Evolutionary conservation across 2,329 filamentous ascomycete species (phyloP).

Genomic region (Colletotrichum tropicicola): DNA sequence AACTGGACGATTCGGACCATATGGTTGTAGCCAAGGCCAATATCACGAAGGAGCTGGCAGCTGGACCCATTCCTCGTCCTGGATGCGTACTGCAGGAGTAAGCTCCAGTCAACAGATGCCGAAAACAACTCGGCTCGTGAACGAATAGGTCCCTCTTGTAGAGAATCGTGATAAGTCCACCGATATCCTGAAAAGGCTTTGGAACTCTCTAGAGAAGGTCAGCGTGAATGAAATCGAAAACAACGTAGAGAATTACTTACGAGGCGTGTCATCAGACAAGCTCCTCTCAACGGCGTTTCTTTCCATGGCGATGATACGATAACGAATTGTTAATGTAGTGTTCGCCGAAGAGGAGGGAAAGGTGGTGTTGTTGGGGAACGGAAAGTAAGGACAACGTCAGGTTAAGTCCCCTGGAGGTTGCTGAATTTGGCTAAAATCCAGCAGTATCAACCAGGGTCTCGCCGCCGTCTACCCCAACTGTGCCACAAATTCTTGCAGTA

Average conservation of each 20-base stretch:
- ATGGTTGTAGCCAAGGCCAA: not conserved
- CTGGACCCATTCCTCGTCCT: not conserved
- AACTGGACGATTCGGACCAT: slow-evolving; percentile 4
- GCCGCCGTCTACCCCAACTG: not conserved
- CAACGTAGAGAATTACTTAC: not conserved
- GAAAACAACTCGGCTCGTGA: not conserved
- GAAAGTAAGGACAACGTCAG: not conserved
- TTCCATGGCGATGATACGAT: not conserved
- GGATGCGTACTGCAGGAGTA: not conserved
- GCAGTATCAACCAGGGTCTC: not conserved
- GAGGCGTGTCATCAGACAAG: not conserved
- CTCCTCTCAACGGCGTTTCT: not conserved
- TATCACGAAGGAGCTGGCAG: not conserved
- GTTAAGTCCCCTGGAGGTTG: not conserved
- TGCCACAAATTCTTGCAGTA: too few species aligned
- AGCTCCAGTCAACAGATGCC: not conserved
- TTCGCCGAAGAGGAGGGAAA: not conserved
- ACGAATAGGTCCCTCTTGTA: not conserved
- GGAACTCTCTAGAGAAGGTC: not conserved
- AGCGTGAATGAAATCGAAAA: not conserved
- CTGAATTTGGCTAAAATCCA: not conserved
- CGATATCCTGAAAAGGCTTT: not conserved
- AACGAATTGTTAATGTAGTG: not conserved
- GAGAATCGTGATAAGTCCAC: not conserved
- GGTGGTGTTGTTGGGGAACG: not conserved